Evolutionary conservation across 257 asterid genomes (phyloP).

Genomic region (Eucommia ulmoides): DNA sequence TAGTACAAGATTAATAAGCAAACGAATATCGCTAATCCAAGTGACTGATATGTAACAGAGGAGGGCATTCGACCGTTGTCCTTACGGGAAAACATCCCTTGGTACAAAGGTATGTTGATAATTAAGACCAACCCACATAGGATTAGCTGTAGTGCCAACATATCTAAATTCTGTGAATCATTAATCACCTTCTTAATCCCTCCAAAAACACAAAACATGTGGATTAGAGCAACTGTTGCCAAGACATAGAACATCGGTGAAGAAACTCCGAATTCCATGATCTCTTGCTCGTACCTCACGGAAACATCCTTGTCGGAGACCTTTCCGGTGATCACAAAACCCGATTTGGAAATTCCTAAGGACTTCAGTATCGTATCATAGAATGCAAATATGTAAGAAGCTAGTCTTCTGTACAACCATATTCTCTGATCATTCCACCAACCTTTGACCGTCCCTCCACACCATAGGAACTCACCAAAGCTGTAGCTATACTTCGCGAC

Average conservation of each 20-base stretch:
- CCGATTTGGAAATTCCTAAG: constrained; percentile 14
- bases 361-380: constrained; percentile 6
- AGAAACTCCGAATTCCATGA: constrained; percentile 27
- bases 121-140: constrained; percentile 12
- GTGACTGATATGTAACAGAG: constrained; percentile 11
- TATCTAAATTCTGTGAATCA: background rate
- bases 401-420: constrained; percentile 24
- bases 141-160: constrained; percentile 7
- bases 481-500: constrained; percentile 12
- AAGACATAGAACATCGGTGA: constrained; percentile 22
- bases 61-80: constrained; percentile 21
- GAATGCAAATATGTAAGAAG: constrained; percentile 18
- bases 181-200: constrained; percentile 1
- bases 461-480: constrained; percentile 16
- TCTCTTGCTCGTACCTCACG: constrained; percentile 16
- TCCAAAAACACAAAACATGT: constrained; percentile 12
- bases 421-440: constrained; percentile 32
- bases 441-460: constrained; percentile 24
- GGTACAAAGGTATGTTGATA: constrained; percentile 20
- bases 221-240: constrained; percentile 17
- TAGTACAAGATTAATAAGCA: constrained; percentile 11
- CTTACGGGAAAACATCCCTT: constrained; percentile 19
- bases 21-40: constrained; percentile 9
- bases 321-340: constrained; percentile 22
- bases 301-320: constrained; percentile 20